Conservation (phyloP, 1,139 yeast species). For the Ogataea hybrid region DNA sequence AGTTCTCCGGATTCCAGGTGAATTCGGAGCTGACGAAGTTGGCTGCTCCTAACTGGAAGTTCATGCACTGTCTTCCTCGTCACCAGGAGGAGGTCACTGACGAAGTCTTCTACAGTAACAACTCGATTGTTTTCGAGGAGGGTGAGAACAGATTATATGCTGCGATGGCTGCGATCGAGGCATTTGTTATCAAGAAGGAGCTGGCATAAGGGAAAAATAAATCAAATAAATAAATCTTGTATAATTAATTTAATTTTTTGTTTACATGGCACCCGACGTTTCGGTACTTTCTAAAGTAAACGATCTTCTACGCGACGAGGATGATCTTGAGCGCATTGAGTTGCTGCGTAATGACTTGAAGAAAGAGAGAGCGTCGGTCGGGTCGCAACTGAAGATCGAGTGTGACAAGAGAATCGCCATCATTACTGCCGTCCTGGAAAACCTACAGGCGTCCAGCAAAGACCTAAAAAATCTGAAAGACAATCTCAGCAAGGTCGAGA, state of each 20-base stretch:
- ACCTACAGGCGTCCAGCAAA: slow-evolving; percentile 34
- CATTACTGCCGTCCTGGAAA: slow-evolving; percentile 22
- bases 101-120: slow-evolving; percentile 82
- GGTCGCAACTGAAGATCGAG: slow-evolving; percentile 45
- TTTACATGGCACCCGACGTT: slow-evolving; percentile 15
- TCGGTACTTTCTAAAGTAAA: slow-evolving; percentile 33
- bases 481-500: slow-evolving; percentile 58
- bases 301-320: slow-evolving; percentile 47
- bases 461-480: slow-evolving; percentile 49
- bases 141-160: slow-evolving; percentile 97
- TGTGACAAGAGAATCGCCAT: slow-evolving; percentile 35
- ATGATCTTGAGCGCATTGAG: slow-evolving; percentile 47
- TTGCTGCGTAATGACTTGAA: slow-evolving; percentile 42
- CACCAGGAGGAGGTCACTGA: slow-evolving; percentile 92
- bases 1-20: slow-evolving; percentile 85
- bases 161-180: slow-evolving; percentile 91
- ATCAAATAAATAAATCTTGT: background rate
- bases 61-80: slow-evolving; percentile 98
- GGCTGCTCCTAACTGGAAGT: slow-evolving; percentile 72
- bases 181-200: slow-evolving; percentile 83
- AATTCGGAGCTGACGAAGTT: slow-evolving; percentile 61
- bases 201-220: background rate
- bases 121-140: slow-evolving; percentile 87
- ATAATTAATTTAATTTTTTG: background rate
- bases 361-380: slow-evolving; percentile 49